Conservation (phyloP, 306 rosid genomes). For the Trichosanthes cucumerina region DNA sequence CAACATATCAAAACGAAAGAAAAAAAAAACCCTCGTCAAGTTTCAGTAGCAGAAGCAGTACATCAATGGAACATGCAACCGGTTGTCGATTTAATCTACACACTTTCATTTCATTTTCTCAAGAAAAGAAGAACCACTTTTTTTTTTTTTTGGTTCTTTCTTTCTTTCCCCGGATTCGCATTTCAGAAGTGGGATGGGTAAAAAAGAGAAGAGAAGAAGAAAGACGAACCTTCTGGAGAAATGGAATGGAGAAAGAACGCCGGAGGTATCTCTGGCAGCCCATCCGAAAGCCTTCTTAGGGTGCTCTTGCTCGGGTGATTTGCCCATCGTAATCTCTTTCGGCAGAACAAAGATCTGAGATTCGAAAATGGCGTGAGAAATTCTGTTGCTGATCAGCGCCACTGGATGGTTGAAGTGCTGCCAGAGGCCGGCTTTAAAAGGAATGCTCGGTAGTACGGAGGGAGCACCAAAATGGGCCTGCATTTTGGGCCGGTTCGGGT, state of each 20-base stretch:
- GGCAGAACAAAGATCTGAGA: neutral
- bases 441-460: too few relatives aligned
- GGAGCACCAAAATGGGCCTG: too few relatives aligned
- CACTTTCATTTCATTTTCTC: too few relatives aligned
- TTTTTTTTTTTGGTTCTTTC: neutral
- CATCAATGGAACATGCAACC: too few relatives aligned
- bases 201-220: neutral
- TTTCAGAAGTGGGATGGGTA: neutral
- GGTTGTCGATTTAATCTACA: too few relatives aligned
- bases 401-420: neutral
- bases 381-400: neutral
- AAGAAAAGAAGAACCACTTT: neutral
- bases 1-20: too few relatives aligned
- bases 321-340: neutral
- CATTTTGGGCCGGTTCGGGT: neutral
- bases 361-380: neutral
- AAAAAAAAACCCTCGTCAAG: too few relatives aligned
- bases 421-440: neutral
- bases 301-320: conserved; percentile 6
- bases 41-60: too few relatives aligned
- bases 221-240: conserved; percentile 22
- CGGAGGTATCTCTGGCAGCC: conserved; percentile 23
- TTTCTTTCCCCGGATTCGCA: neutral
- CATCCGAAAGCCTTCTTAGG: conserved; percentile 21
- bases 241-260: conserved; percentile 20